Evolutionary conservation across 139 green algal species (phyloP), one percentile per base, ranked within the genome.

Genomic region (Chlamydomonas incerta): DNA sequence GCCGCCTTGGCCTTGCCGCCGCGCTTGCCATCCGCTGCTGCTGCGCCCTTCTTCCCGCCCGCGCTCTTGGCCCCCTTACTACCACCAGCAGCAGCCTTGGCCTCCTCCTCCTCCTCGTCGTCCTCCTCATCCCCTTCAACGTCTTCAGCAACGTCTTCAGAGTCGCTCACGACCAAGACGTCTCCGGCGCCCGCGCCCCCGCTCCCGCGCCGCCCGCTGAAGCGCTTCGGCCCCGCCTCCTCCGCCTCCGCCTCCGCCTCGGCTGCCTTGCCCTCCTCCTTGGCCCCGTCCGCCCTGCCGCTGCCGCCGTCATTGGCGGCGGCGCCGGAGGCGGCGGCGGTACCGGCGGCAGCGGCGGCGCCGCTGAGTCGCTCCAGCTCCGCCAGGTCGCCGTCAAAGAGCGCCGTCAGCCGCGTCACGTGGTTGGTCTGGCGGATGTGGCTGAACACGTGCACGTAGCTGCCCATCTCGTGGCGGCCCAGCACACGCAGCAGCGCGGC

Each of bases 381-480:
- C 11, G 66, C 37, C 1, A 67, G 3, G 33, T 67, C 34, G 17
- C 79, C 74, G 31, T 81, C 33, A 29, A 81, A 76, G 3, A 72
- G 68, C 8, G 65, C 50, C 37, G 74, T 83, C 9, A 88, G 6
- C 1, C 79, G 33, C 37, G 81, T 50, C 35, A 88, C 69, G 52
- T 88, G 62, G 55, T 88, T 88, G 28, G 84, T 88, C 67, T 88
- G 83, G 8, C 74, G 71, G 52, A 84, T 84, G 74, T 88, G 83
- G 13, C 74, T 85, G 74, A 88, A 88, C 28, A 88, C 67, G 74
- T 88, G 84, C 2, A 88, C 57, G 41, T 88, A 81, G 17, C 47
- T 74, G n/a, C 84, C 84, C 52, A 72, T 74, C 4, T 88, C 84
- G 34, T 88, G 65, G 0, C 84, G 75, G 2, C 50, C 69, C 34